Base-by-base conservation (phyloP, 148 eudicot genomes). In the Euryodendron excelsum region DNA sequence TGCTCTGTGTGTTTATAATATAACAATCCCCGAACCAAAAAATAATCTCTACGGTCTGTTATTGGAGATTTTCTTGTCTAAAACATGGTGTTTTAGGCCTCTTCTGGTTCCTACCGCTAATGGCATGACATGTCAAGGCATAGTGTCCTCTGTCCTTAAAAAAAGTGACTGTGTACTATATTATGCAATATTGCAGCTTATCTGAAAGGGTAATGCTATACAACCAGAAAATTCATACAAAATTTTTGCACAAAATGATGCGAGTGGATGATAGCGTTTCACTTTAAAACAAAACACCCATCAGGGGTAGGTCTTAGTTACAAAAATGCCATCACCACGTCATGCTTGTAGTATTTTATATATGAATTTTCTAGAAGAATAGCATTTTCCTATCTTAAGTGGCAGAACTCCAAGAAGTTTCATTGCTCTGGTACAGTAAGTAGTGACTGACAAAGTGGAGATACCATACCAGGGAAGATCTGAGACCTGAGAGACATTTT, bases 161-260 rank as follows among this genome's bases (percentile, higher is more conserved):
- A 39, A 48, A 17, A 5, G 30, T 27, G 36, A 75, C 18, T 60
- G 17, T 17, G 7, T 27, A 37, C 36, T 58, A 58, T 12, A 23
- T 73, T 33, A 11, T 15, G 61, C 52, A 36, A 17, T 27, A 45
- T 44, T 61, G 48, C 2, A 50, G 23, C 34, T 75, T 60, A 3
- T 61, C 23, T 28, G 44, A 61, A 75, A 41, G 25, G 78, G 78
- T 13, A 31, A 27, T 34, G n/a, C n/a, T n/a, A n/a, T n/a, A n/a
- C n/a, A n/a, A n/a, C n/a, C n/a, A n/a, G n/a, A n/a, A n/a, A n/a
- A n/a, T n/a, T n/a, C n/a, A n/a, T n/a, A n/a, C n/a, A n/a, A n/a
- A n/a, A n/a, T n/a, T n/a, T n/a, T n/a, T n/a, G n/a, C n/a, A n/a
- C n/a, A n/a, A n/a, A n/a, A n/a, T n/a, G n/a, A n/a, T n/a, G n/a